Conservation (phyloP, 2,329 filamentous ascomycete genomes). For the Lasiodiplodia hormozganensis region DNA sequence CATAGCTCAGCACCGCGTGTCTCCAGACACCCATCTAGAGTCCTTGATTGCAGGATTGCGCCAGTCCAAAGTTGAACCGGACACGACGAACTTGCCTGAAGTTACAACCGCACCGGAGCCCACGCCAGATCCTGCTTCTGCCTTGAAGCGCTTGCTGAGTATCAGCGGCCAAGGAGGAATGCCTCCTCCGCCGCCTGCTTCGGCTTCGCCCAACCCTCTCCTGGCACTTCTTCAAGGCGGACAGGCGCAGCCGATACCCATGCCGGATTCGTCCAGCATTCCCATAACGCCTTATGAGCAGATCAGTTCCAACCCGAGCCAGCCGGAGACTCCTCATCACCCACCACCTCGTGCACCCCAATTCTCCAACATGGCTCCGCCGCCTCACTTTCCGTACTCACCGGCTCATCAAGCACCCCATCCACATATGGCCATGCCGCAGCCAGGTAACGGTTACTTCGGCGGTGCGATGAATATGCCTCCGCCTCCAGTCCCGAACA, state of each 20-base stretch:
- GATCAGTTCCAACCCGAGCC: constrained; percentile 55
- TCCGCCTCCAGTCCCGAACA: constrained; percentile 28
- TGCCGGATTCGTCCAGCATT: not conserved
- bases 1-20: constrained; percentile 24
- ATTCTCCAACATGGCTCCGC: constrained; percentile 54
- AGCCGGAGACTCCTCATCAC: constrained; percentile 64
- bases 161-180: constrained; percentile 42
- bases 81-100: constrained; percentile 39
- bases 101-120: constrained; percentile 38
- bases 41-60: constrained; percentile 41
- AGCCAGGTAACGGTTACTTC: constrained; percentile 11
- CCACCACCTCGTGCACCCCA: constrained; percentile 62
- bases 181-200: not conserved
- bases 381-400: constrained; percentile 57
- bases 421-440: constrained; percentile 15
- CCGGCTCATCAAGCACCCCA: constrained; percentile 42
- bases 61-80: constrained; percentile 38
- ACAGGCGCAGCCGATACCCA: not conserved
- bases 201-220: constrained; percentile 54
- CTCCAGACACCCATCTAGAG: constrained; percentile 38
- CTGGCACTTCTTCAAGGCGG: constrained; percentile 62
- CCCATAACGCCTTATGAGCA: constrained; percentile 62
- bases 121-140: constrained; percentile 54
- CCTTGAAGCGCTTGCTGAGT: constrained; percentile 60
- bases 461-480: constrained; percentile 19